Conservation (phyloP, 2,329 filamentous ascomycete genomes). For the Macrophomina pseudophaseolina region DNA sequence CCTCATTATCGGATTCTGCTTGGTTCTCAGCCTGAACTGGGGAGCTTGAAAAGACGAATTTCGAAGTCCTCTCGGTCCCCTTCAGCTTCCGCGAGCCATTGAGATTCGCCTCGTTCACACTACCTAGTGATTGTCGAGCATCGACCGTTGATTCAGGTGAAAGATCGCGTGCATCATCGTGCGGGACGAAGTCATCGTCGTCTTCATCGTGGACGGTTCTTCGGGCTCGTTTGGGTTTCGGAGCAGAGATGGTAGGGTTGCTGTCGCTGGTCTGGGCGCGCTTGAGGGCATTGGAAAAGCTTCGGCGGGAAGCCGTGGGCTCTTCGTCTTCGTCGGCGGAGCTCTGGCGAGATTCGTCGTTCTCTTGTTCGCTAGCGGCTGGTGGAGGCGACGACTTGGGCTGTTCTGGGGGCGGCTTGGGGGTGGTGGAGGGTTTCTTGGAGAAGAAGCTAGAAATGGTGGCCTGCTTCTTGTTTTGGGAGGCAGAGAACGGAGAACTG, state of each 20-base stretch:
- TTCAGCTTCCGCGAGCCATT: constrained; percentile 41
- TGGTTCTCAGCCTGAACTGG: constrained; percentile 41
- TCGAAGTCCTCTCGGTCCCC: constrained; percentile 58
- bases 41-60: constrained; percentile 63
- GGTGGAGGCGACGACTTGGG: constrained; percentile 5
- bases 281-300: constrained; percentile 47
- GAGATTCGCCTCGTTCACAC: constrained; percentile 33
- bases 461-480: constrained; percentile 70
- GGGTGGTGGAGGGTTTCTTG: constrained; percentile 43
- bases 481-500: constrained; percentile 40
- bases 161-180: constrained; percentile 36
- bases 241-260: neutral
- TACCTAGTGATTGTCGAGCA: constrained; percentile 33
- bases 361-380: neutral
- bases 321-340: constrained; percentile 11
- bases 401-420: constrained; percentile 28
- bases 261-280: constrained; percentile 46
- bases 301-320: constrained; percentile 25
- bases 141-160: neutral
- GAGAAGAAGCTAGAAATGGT: constrained; percentile 88
- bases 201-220: constrained; percentile 33
- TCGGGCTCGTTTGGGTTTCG: constrained; percentile 17
- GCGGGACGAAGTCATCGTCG: constrained; percentile 46
- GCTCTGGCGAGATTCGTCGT: neutral
- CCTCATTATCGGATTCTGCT: constrained; percentile 55